Base-by-base conservation (phyloP, 805 yeast genomes). In the Candida namnaoensis region DNA sequence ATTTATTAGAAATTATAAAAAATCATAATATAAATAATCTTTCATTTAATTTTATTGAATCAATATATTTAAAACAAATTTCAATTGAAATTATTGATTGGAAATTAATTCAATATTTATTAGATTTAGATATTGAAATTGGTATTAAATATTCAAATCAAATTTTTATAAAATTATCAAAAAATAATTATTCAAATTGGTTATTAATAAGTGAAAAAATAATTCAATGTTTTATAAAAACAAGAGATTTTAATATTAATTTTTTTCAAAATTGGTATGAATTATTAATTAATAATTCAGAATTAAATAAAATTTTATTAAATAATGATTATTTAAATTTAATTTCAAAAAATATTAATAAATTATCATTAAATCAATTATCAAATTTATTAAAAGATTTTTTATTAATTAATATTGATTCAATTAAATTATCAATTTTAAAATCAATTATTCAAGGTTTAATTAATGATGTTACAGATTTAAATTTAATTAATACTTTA, bases 61-160 rank as follows among this genome's bases (percentile, higher is more conserved):
- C 60, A 1, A 53, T 74, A 4, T 71, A 71, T 30, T 56, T 38
- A 69, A 72, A 48, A 71, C 72, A 51, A 60, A 78, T 4, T 53
- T 75, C 64, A 69, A 9, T 13, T 30, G 7, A 7, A 30, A 72
- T 75, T 47, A 56, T 73, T 60, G 66, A 70, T 43, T 74, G 78
- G 75, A 48, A 52, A 1, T 57, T 82, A 41, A 54, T 82, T 5
- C 61, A 58, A 1, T 63, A 72, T 32, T 59, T 81, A 5, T 51
- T 81, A 12, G 65, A 65, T 26, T 65, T 80, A 41, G 82, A 81
- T 56, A 65, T 77, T 4, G 82, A 78, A 42, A 61, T 82, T 40
- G 80, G 82, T n/a, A 60, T 74, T 13, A 57, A 67, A 26, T 66
- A 69, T 43, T 52, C 67, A n/a, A 53, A 57, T 3, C 45, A 53